Percentiles rank a stretch among this genome's conserved stretches.
Evolutionary conservation across 1,284 basidiomycete species (phyloP).

Genomic region (Kwoniella shivajii): DNA sequence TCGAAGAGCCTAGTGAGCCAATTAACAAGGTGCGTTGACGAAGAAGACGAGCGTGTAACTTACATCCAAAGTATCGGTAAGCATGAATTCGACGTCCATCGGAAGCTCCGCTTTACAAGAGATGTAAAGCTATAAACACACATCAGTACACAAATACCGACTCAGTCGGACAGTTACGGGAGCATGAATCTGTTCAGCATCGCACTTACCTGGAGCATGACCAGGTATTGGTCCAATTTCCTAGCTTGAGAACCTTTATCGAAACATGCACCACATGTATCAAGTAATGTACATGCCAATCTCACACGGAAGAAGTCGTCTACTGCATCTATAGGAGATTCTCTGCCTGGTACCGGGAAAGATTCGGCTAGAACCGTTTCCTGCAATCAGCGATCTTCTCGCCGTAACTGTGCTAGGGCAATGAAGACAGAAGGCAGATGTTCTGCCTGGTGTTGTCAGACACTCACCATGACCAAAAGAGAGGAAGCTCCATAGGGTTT

Average conservation of each 20-base stretch:
- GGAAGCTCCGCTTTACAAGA: slow-evolving; percentile 83
- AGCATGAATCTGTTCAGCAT: not conserved
- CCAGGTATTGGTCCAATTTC: slow-evolving; percentile 88
- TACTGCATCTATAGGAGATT: slow-evolving; percentile 79
- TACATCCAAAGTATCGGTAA: slow-evolving; percentile 89
- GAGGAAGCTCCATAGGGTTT: slow-evolving; percentile 91
- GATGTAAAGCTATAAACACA: slow-evolving; percentile 71
- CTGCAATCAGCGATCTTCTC: not conserved
- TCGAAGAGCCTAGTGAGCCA: slow-evolving; percentile 75
- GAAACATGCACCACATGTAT: slow-evolving; percentile 98
- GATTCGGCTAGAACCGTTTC: slow-evolving; percentile 66
- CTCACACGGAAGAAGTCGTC: slow-evolving; percentile 96
- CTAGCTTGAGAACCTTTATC: slow-evolving; percentile 86
- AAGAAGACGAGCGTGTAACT: slow-evolving; percentile 17
- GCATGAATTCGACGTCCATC: slow-evolving; percentile 98
- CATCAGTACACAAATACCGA: too few species aligned
- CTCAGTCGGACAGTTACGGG: too few species aligned
- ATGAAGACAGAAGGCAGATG: not conserved
- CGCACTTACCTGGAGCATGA: slow-evolving; percentile 82
- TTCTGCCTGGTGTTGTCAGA: not conserved
- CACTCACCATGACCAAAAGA: slow-evolving; percentile 92
- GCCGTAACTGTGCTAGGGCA: not conserved
- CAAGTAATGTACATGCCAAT: slow-evolving; percentile 86
- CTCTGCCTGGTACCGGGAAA: slow-evolving; percentile 77
- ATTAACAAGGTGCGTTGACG: not conserved